These are phyloP conservation scores for Talaromyces rugulosus DNA, from an alignment of 2,329 filamentous ascomycete species.

Conservation along the genomic window DNA sequence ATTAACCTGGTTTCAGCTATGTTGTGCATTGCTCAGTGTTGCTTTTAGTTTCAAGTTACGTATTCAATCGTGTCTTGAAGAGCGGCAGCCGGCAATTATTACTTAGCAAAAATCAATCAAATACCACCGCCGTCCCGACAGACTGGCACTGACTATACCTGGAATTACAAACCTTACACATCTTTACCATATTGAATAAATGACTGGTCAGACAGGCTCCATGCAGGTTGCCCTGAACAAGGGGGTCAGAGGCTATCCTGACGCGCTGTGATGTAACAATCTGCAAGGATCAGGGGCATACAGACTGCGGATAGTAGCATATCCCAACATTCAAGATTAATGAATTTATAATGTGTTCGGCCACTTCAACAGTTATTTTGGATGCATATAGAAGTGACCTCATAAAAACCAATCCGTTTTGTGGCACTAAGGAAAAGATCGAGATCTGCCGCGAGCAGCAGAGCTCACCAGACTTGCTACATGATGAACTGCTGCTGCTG, in stretches of 20 bases:
- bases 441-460: not conserved
- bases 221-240: not conserved
- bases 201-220: not conserved
- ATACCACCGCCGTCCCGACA: not conserved
- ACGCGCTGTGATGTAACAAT: constrained; percentile 12
- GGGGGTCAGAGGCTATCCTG: not conserved
- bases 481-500: not conserved
- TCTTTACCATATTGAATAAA: not conserved
- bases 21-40: not conserved
- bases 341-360: too few species aligned
- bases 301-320: not conserved
- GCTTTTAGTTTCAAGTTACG: not conserved
- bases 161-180: not conserved
- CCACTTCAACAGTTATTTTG: too few species aligned
- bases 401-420: too few species aligned
- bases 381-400: too few species aligned
- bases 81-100: not conserved
- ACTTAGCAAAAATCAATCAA: too few species aligned
- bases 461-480: not conserved
- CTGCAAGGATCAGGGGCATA: constrained; percentile 11
- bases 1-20: not conserved
- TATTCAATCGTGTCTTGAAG: not conserved
- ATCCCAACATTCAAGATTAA: too few species aligned
- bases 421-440: not conserved
- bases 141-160: not conserved